Evolutionary conservation across 1,284 basidiomycete genomes (phyloP).

Genomic region (Leccinum fallax): DNA sequence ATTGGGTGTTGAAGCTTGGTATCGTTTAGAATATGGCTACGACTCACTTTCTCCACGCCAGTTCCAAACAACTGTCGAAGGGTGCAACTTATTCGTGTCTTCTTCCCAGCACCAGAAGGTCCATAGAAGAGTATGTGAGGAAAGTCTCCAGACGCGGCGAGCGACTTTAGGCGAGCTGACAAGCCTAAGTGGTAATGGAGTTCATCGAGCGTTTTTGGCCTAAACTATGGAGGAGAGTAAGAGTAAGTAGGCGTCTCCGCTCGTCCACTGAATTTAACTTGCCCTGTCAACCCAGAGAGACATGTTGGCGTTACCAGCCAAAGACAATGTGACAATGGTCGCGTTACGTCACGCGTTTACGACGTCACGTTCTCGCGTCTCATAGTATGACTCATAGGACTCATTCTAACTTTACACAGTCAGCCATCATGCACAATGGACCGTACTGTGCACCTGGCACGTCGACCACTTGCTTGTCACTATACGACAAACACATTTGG

Average conservation of each 20-base stretch:
- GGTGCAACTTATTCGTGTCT: conserved; percentile 93
- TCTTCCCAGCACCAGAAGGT: conserved; percentile 96
- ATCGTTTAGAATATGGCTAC: neutral
- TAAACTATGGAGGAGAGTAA: conserved; percentile 57
- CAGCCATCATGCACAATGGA: no score
- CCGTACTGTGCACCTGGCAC: no score
- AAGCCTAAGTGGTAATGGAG: conserved; percentile 90
- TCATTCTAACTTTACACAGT: no score
- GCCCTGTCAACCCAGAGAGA: conserved; percentile 91
- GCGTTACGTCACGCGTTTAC: conserved; percentile 32
- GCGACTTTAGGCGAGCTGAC: conserved; percentile 77
- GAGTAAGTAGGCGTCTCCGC: neutral
- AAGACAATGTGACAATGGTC: conserved; percentile 11
- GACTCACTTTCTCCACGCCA: conserved; percentile 85
- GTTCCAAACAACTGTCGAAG: conserved; percentile 89
- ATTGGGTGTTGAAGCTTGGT: conserved; percentile 8
- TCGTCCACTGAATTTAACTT: conserved; percentile 10
- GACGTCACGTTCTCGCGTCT: conserved; percentile 12
- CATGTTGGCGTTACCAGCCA: conserved; percentile 46
- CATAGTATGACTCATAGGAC: no score
- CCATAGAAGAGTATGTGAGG: conserved; percentile 99
- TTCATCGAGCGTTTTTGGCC: conserved; percentile 83
- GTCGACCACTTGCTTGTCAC: no score
- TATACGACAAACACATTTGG: no score
- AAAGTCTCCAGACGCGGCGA: conserved; percentile 90